These are phyloP conservation scores for Acanthamoeba triangularis DNA, from an alignment of 208 protist species.

Conservation along the genomic window DNA sequence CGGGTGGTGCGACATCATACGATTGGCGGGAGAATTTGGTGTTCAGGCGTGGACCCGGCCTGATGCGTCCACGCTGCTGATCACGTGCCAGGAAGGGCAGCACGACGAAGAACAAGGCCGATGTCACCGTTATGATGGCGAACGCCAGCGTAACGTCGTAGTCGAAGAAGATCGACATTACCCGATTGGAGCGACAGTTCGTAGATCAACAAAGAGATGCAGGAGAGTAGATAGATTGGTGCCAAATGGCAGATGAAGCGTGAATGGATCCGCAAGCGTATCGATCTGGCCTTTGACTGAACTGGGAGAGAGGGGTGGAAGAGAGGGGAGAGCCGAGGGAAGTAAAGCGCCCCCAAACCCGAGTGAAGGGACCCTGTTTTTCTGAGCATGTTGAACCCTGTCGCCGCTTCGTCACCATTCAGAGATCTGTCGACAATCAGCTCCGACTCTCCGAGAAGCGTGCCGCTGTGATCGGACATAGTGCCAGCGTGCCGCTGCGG, in stretches of 20 bases:
- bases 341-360: background rate
- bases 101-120: background rate
- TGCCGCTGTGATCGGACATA: no score
- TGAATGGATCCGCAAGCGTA: no score
- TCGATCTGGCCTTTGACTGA: background rate
- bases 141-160: background rate
- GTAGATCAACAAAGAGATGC: background rate
- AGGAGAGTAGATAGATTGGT: background rate
- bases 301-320: background rate
- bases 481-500: no score
- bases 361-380: background rate
- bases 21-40: conserved; percentile 1
- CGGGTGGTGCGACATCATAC: conserved; percentile 35
- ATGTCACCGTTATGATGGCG: background rate
- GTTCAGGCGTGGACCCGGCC: background rate
- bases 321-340: background rate
- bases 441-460: no score
- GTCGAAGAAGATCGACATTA: background rate
- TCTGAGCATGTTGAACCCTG: background rate
- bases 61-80: conserved; percentile 4
- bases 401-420: no score
- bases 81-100: conserved; percentile 32
- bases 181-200: background rate
- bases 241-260: no score
- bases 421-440: no score